Evolutionary conservation across 129 eudicot genomes (phyloP).

Genomic region (Pseudognaphalium luteoalbum): DNA sequence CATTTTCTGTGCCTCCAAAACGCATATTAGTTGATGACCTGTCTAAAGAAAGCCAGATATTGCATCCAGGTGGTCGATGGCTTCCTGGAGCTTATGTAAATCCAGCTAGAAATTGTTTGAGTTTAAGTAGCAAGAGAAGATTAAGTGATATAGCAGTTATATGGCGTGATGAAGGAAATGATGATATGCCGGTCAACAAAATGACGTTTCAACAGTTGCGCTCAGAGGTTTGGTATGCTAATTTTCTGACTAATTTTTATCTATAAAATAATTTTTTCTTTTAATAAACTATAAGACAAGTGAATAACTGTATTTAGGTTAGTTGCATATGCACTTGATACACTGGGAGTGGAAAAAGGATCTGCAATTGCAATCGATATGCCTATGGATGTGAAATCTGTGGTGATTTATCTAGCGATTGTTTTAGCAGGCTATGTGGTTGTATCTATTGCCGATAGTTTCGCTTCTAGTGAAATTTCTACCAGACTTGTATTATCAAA

Average conservation of each 20-base stretch:
- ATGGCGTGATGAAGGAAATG: constrained; percentile 84
- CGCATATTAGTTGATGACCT: constrained; percentile 53
- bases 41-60: constrained; percentile 37
- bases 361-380: constrained; percentile 93
- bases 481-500: constrained; percentile 64
- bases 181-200: constrained; percentile 57
- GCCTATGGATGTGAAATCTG: constrained; percentile 94
- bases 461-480: constrained; percentile 82
- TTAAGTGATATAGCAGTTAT: constrained; percentile 50
- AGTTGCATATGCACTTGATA: constrained; percentile 75
- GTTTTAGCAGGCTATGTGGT: constrained; percentile 83
- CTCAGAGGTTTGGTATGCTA: constrained; percentile 68
- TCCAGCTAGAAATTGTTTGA: constrained; percentile 74
- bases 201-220: constrained; percentile 69
- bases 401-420: constrained; percentile 87
- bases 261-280: neutral
- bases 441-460: constrained; percentile 97
- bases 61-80: constrained; percentile 86
- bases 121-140: constrained; percentile 44
- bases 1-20: constrained; percentile 65
- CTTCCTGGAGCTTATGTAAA: constrained; percentile 73
- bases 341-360: constrained; percentile 64
- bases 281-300: neutral
- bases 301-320: constrained; percentile 45
- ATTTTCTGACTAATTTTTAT: neutral